Base-by-base conservation (phyloP, 345 rosid genomes). In the Salix udensis region DNA sequence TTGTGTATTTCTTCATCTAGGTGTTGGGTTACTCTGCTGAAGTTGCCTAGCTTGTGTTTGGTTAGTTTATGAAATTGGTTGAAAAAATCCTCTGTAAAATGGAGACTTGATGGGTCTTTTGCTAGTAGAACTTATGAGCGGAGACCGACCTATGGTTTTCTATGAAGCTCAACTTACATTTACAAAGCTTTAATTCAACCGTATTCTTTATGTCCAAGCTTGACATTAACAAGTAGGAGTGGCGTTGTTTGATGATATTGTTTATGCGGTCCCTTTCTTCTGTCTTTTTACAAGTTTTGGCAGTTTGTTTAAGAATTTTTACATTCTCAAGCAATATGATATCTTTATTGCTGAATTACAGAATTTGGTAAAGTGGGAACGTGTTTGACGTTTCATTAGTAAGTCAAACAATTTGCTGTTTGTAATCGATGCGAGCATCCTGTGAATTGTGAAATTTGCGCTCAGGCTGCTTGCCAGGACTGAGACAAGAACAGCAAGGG, bases 331-430 rank as follows among this genome's bases (percentile, higher is more conserved):
- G 85, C 74, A 77, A 68, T 67, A 76, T 81, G 74, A 78, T 77
- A 78, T 82, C 75, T 71, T 72, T 67, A 78, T 79, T 83, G 79
- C 79, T 82, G 77, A 79, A 81, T 79, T 74, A 82, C 88, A 85
- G 90, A 86, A 70, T 78, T 75, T 77, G 78, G 79, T 78, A 81
- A 74, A 78, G 86, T 67, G 74, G 85, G 82, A 76, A 55, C 74
- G 71, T 82, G 76, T 82, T 77, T 69, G 83, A 61, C 72, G 81
- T 77, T 81, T 75, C 48, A 24, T 65, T 78, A 72, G 81, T 77
- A 80, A 84, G 79, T 80, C 77, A 8, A 65, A 53, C 39, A 46
- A 37, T 42, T 55, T 28, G 24, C 68, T 13, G n/a, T 44, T 13
- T 15, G 34, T 26, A 26, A 15, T 53, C 30, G 55, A 77, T 62